Conservation (phyloP, 805 yeast species). For the Saturnispora bothae region DNA sequence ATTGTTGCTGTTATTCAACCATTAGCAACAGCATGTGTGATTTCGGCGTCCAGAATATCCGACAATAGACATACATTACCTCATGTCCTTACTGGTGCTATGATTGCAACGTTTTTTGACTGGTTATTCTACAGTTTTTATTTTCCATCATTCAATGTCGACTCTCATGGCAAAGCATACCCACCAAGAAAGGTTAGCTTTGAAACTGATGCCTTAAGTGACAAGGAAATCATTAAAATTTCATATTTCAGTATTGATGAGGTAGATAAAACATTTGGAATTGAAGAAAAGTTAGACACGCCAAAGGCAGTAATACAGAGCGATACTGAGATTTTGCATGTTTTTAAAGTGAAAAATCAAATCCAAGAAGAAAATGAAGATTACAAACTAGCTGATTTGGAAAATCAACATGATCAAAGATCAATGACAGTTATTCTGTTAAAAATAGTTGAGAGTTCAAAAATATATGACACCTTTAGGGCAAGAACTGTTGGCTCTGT, state of each 20-base stretch:
- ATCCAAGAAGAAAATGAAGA: background rate
- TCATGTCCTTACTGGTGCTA: conserved; percentile 32
- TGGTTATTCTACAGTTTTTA: conserved; percentile 31
- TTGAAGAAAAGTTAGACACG: background rate
- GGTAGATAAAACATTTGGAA: background rate
- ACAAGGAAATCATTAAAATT: background rate
- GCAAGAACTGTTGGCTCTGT: background rate
- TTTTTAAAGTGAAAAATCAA: background rate
- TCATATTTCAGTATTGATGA: background rate
- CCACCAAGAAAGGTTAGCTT: conserved; percentile 31
- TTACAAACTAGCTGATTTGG: background rate
- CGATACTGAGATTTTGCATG: background rate
- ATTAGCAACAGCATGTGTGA: conserved; percentile 24
- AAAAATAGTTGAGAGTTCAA: background rate
- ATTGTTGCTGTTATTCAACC: conserved; percentile 28
- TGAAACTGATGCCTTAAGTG: background rate
- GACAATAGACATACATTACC: conserved; percentile 35
- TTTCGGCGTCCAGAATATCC: conserved; percentile 35
- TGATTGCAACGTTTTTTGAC: conserved; percentile 28
- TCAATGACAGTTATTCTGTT: background rate
- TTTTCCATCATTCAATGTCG: conserved; percentile 24
- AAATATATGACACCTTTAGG: background rate
- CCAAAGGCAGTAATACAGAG: background rate
- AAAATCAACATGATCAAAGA: background rate
- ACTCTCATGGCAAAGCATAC: conserved; percentile 29